These are phyloP conservation scores for Lactarius sanguifluus DNA, from an alignment of 768 basidiomycete species.

Conservation along the genomic window DNA sequence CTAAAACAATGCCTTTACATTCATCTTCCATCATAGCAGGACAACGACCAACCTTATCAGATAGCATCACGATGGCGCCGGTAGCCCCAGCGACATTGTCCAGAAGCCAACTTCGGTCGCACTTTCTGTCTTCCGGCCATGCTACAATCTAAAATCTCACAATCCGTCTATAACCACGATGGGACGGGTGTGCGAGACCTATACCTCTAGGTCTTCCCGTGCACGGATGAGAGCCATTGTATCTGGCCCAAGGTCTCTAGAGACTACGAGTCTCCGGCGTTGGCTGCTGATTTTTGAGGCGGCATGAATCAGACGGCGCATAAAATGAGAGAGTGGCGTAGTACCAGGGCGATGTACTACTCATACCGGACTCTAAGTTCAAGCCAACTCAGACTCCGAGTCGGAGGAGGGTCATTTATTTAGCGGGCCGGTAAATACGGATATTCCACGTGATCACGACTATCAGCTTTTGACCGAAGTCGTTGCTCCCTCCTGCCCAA, in stretches of 20 bases:
- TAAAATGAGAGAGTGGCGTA: background rate
- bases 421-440: background rate
- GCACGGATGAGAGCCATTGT: constrained; percentile 56
- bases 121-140: constrained; percentile 55
- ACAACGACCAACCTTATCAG: constrained; percentile 58
- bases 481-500: background rate
- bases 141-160: constrained; percentile 41
- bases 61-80: constrained; percentile 59
- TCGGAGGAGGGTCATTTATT: background rate
- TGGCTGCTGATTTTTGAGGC: background rate
- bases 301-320: constrained; percentile 11
- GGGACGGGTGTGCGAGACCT: background rate
- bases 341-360: constrained; percentile 5
- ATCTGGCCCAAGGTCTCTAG: constrained; percentile 60
- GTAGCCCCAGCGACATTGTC: constrained; percentile 65
- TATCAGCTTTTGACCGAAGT: no score
- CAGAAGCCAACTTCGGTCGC: constrained; percentile 69
- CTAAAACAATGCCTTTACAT: constrained; percentile 38
- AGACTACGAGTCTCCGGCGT: constrained; percentile 52
- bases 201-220: constrained; percentile 56
- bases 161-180: constrained; percentile 1
- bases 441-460: background rate
- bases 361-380: background rate
- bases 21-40: constrained; percentile 24
- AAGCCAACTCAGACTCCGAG: no score